Percentiles rank a stretch among this genome's conserved stretches.
These are phyloP conservation scores for Lodderomyces jiufengensis DNA, from an alignment of 1,139 yeast species.

Conservation along the genomic window DNA sequence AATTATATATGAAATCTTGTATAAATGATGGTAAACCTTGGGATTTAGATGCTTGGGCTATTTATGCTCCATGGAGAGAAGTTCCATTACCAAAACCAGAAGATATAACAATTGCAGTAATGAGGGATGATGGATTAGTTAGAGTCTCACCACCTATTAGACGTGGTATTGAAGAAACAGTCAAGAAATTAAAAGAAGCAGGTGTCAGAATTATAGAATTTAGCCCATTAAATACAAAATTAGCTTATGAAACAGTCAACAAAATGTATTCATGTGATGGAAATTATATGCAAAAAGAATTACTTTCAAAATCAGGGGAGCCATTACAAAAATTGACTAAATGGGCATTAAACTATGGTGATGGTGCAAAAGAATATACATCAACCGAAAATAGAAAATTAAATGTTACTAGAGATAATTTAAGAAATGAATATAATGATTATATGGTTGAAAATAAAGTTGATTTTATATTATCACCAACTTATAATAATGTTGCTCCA, in stretches of 20 bases:
- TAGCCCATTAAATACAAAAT: conserved; percentile 48
- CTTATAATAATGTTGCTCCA: conserved; percentile 72
- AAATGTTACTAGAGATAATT: conserved; percentile 47
- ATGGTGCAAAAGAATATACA: conserved; percentile 44
- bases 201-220: conserved; percentile 39
- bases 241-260: conserved; percentile 50
- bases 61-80: conserved; percentile 62
- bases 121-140: conserved; percentile 39
- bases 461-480: conserved; percentile 67
- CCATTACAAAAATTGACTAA: conserved; percentile 58
- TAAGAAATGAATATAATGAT: conserved; percentile 53
- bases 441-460: conserved; percentile 52
- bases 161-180: conserved; percentile 29
- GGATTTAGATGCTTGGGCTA: conserved; percentile 53
- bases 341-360: conserved; percentile 57
- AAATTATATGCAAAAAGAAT: conserved; percentile 48
- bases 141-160: conserved; percentile 55
- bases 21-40: conserved; percentile 67
- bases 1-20: conserved; percentile 55
- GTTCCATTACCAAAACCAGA: conserved; percentile 42
- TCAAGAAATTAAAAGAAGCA: conserved; percentile 26
- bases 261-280: conserved; percentile 59
- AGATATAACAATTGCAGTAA: conserved; percentile 34
- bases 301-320: conserved; percentile 61
- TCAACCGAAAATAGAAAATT: conserved; percentile 48